A percentile compares a stretch with the other conserved stretches of the same genome.
Conservation (phyloP, 2,329 filamentous ascomycete genomes). For the Alternaria consortialis region DNA sequence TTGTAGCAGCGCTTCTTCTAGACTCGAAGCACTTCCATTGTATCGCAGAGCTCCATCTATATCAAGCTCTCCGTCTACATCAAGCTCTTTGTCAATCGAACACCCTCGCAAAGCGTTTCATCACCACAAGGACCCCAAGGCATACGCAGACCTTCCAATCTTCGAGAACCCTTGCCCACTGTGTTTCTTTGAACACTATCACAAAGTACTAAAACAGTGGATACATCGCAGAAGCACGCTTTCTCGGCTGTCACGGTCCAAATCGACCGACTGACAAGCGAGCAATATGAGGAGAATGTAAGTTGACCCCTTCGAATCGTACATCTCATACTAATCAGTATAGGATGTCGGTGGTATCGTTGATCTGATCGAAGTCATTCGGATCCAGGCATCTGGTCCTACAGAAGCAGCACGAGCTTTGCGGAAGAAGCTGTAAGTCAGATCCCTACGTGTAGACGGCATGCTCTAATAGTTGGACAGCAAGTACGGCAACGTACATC, state of each 20-base stretch:
- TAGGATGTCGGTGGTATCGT: slow-evolving; percentile 83
- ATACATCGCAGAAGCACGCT: slow-evolving; percentile 66
- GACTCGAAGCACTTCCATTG: slow-evolving; percentile 10
- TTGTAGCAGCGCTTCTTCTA: slow-evolving; percentile 11
- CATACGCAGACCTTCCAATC: slow-evolving; percentile 37
- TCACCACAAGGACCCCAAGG: slow-evolving; percentile 33
- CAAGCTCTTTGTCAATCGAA: slow-evolving; percentile 4
- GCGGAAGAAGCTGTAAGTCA: slow-evolving; percentile 84
- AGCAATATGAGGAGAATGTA: slow-evolving; percentile 83
- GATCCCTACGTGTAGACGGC: background rate
- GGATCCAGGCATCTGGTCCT: slow-evolving; percentile 85
- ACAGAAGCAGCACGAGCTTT: slow-evolving; percentile 90
- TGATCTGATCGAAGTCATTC: slow-evolving; percentile 92
- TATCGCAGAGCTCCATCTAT: slow-evolving; percentile 10
- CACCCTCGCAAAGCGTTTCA: slow-evolving; percentile 30
- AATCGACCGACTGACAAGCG: slow-evolving; percentile 88
- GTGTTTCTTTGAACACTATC: slow-evolving; percentile 36
- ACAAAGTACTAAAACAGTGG: slow-evolving; percentile 38
- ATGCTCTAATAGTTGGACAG: slow-evolving; percentile 50
- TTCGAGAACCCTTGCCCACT: slow-evolving; percentile 42
- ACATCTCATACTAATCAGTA: background rate
- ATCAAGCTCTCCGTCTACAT: slow-evolving; percentile 1
- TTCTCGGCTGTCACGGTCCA: slow-evolving; percentile 94
- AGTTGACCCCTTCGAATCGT: background rate
- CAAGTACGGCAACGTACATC: slow-evolving; percentile 95